phyloP scores from a whole-genome alignment of 2,329 filamentous ascomycete genomes.

The Penicillium sp. region DNA sequence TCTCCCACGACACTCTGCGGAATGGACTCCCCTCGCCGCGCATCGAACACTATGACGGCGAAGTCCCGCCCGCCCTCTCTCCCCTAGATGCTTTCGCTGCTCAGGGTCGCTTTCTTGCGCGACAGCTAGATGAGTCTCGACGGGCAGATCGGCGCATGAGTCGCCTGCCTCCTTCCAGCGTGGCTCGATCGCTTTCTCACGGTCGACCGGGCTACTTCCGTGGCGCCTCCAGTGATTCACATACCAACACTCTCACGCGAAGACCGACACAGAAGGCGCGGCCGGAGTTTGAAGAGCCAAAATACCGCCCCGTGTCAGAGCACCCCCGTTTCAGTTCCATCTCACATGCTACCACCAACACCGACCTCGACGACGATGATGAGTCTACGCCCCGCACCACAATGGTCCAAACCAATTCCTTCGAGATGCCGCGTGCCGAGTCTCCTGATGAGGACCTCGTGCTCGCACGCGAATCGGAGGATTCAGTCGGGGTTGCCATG shows the following conservation, averaged over 20 bases:
- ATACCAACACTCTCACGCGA: constrained; percentile 29
- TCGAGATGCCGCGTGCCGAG: constrained; percentile 30
- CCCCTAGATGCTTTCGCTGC: constrained; percentile 93
- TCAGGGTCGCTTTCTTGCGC: constrained; percentile 83
- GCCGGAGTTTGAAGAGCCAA: constrained; percentile 44
- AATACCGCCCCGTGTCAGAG: constrained; percentile 66
- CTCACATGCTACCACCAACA: constrained; percentile 39
- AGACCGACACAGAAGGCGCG: constrained; percentile 40
- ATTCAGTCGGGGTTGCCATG: constrained; percentile 19
- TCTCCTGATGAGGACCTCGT: constrained; percentile 32
- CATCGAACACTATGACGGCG: constrained; percentile 69
- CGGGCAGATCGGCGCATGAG: constrained; percentile 76
- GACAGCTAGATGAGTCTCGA: constrained; percentile 77
- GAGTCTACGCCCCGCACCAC: constrained; percentile 29
- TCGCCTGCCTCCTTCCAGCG: constrained; percentile 76
- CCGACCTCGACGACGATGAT: constrained; percentile 41
- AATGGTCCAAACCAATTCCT: constrained; percentile 17
- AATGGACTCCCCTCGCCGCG: constrained; percentile 69
- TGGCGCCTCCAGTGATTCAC: constrained; percentile 61
- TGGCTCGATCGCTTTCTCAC: constrained; percentile 76
- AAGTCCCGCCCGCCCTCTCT: constrained; percentile 79
- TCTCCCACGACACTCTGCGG: constrained; percentile 54
- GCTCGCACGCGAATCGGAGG: constrained; percentile 13
- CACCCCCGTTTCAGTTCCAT: constrained; percentile 69
- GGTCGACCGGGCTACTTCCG: constrained; percentile 79